Percentiles rank a stretch among this genome's conserved stretches.
These are phyloP conservation scores for Trichoderma gracile DNA, from an alignment of 2,329 filamentous ascomycete genomes.

Conservation along the genomic window DNA sequence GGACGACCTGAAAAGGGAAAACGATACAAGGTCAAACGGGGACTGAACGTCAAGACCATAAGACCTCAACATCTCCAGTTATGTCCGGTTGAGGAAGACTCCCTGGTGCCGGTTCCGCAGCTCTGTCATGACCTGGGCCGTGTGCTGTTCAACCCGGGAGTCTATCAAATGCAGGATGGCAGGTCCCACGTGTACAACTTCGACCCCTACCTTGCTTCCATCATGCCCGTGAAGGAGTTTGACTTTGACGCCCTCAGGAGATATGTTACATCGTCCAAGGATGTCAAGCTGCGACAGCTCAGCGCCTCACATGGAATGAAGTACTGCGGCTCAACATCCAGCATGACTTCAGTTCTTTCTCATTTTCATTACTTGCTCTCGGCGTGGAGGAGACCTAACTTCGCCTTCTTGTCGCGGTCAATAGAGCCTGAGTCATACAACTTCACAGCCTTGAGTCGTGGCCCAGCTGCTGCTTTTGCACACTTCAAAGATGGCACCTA, in stretches of 20 bases:
- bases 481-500: constrained; percentile 82
- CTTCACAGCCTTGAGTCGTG: constrained; percentile 72
- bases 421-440: constrained; percentile 63
- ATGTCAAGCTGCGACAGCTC: constrained; percentile 68
- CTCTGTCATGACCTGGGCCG: constrained; percentile 77
- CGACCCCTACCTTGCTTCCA: constrained; percentile 86
- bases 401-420: constrained; percentile 63
- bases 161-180: constrained; percentile 88
- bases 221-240: constrained; percentile 92
- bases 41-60: constrained; percentile 36
- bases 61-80: constrained; percentile 33
- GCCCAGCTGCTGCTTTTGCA: constrained; percentile 78
- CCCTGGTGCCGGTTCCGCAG: constrained; percentile 51
- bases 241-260: constrained; percentile 83
- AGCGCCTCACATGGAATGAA: constrained; percentile 68
- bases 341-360: constrained; percentile 83
- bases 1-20: constrained; percentile 1
- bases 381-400: constrained; percentile 72
- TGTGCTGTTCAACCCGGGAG: constrained; percentile 92
- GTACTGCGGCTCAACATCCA: constrained; percentile 94
- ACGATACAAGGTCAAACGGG: background rate
- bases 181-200: constrained; percentile 92
- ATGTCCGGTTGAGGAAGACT: constrained; percentile 37
- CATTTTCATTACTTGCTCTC: constrained; percentile 95
- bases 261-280: constrained; percentile 90